phyloP scores from a whole-genome alignment of 2,329 filamentous ascomycete species.

The Microsporum audouinii region DNA sequence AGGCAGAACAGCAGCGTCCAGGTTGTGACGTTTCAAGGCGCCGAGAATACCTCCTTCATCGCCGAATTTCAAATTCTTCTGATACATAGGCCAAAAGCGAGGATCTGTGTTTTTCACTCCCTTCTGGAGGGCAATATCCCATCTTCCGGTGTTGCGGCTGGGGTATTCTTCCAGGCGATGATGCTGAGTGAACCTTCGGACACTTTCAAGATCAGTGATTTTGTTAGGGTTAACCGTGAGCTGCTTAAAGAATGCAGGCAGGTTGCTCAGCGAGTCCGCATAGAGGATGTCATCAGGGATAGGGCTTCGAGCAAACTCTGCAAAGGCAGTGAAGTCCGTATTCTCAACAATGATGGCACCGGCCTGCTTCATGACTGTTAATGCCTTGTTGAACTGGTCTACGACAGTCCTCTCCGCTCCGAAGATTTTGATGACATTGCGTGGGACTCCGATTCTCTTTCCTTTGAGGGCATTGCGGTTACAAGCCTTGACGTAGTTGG shows the following conservation, averaged over 20 bases:
- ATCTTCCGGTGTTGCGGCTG: conserved; percentile 45
- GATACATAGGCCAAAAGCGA: conserved; percentile 47
- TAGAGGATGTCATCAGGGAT: conserved; percentile 34
- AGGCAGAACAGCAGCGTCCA: conserved; percentile 53
- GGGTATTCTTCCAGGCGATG: conserved; percentile 49
- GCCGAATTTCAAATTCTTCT: conserved; percentile 43
- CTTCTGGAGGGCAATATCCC: conserved; percentile 43
- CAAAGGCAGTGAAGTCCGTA: conserved; percentile 47
- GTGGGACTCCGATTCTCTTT: conserved; percentile 53
- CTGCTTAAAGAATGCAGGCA: conserved; percentile 45
- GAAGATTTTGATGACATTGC: conserved; percentile 40
- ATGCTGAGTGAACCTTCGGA: conserved; percentile 45
- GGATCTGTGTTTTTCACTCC: conserved; percentile 47
- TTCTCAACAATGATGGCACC: conserved; percentile 52
- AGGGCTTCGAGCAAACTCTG: conserved; percentile 32
- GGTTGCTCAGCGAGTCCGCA: conserved; percentile 48
- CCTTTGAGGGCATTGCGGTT: conserved; percentile 42
- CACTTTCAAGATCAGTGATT: conserved; percentile 41
- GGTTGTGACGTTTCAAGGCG: conserved; percentile 43
- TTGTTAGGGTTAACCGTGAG: conserved; percentile 48
- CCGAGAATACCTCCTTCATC: conserved; percentile 51
- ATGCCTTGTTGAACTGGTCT: conserved; percentile 45
- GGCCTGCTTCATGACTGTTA: conserved; percentile 42
- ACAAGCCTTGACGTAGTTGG: conserved; percentile 52
- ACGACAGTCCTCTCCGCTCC: conserved; percentile 25